Evolutionary conservation across 2,329 filamentous ascomycete species (phyloP), one percentile per base, ranked within the genome.

Genomic region (Emericellopsis cladophorae): DNA sequence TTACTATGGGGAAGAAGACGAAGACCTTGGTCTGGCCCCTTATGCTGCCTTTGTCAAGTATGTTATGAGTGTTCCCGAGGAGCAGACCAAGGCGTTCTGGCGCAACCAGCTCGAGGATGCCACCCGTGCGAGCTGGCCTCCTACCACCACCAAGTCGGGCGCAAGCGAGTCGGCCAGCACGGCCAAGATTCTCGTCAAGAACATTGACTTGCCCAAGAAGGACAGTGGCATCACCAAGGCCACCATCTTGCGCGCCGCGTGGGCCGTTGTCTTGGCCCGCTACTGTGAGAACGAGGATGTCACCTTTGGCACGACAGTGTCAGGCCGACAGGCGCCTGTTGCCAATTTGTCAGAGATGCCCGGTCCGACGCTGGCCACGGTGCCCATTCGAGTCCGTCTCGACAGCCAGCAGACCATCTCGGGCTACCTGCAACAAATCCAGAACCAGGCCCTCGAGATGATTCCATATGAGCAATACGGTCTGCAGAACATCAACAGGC

Each of bases 11-110:
- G 24, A 35, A 7, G 14, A 23, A 6, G 38, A 12, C 26, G 16
- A 12, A 11, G 29, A 8, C 9, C n/a, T 15, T 9, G 32, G 32
- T 14, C 32, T 35, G 18, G 6, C 8, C 32, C 44, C 46, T 5
- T 67, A 65, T 50, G 62, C 60, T 36, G 51, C 59, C 24, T 67
- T 66, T 42, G 63, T 67, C 45, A 55, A 56, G 32, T 62, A 65
- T 42, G 54, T 67, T 6, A 53, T 58, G 44, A 54, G 64, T 24
- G 51, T 55, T 15, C 40, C 48, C 23, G 18, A 39, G 12, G 24
- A 40, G 8, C n/a, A 37, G 32, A 15, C 42, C 14, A 34, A 31
- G 2, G 21, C 26, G 1, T 43, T 31, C 24, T 43, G 42, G 39
- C 31, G 14, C 8, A 16, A 1, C 22, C 40, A 42, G 40, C 40